Percentiles rank a stretch among this genome's conserved stretches.
Evolutionary conservation across 2,329 filamentous ascomycete genomes (phyloP).

Genomic region (Sporothrix brunneoviolacea): DNA sequence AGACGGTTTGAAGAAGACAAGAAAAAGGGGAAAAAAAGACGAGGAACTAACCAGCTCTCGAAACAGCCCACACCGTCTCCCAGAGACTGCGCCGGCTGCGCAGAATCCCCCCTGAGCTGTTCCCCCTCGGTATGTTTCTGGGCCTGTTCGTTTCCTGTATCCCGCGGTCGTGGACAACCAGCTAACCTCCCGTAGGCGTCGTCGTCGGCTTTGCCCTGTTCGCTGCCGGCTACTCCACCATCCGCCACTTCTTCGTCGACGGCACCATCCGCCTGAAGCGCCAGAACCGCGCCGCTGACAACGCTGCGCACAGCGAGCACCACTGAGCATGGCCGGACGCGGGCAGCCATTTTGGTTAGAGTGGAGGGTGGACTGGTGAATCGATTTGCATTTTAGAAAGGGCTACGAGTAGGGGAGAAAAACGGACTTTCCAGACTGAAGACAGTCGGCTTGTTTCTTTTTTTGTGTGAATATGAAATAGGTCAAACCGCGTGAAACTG

Average conservation of each 20-base stretch:
- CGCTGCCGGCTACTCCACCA: conserved; percentile 75
- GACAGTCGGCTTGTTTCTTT: not conserved
- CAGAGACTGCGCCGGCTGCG: conserved; percentile 87
- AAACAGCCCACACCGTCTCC: conserved; percentile 88
- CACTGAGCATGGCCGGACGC: not conserved
- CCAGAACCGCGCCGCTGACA: conserved; percentile 49
- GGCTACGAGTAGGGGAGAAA: not conserved
- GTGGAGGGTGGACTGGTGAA: not conserved
- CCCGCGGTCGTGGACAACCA: no score
- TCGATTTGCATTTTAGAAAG: not conserved
- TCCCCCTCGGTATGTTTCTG: conserved; percentile 74
- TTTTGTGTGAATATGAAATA: conserved; percentile 3
- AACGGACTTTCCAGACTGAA: not conserved
- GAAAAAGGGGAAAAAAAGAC: conserved; percentile 1
- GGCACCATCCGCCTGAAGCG: conserved; percentile 85
- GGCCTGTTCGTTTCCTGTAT: conserved; percentile 13
- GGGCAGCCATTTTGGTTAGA: not conserved
- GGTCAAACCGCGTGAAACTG: not conserved
- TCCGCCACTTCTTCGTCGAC: conserved; percentile 78
- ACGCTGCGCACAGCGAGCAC: conserved; percentile 32
- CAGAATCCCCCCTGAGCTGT: conserved; percentile 87
- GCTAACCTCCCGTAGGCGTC: no score
- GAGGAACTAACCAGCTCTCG: conserved; percentile 7
- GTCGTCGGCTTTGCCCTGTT: conserved; percentile 80
- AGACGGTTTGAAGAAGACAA: not conserved